Evolutionary conservation across 148 eudicot genomes (phyloP).

Genomic region (Tetragonia tetragonoides): DNA sequence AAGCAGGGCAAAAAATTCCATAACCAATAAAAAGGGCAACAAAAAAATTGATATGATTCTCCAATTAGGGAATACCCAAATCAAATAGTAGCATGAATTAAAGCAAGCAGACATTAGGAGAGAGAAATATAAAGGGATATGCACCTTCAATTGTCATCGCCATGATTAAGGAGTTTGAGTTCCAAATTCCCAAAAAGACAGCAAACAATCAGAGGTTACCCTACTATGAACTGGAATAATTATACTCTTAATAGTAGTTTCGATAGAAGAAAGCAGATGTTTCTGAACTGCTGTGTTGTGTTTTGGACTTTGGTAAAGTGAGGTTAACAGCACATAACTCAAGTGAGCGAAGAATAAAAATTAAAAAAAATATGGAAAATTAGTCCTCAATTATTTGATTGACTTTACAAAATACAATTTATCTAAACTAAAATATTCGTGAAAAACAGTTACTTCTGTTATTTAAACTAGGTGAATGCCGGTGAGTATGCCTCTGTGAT

Average conservation of each 20-base stretch:
- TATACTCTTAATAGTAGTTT: not conserved
- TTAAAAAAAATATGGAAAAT: too few relatives aligned
- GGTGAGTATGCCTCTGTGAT: too few relatives aligned
- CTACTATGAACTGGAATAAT: not conserved
- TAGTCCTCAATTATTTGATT: too few relatives aligned
- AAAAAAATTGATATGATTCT: not conserved
- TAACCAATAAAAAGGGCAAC: not conserved
- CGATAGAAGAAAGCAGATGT: not conserved
- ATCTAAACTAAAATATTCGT: too few relatives aligned
- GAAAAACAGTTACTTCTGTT: too few relatives aligned
- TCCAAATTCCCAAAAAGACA: not conserved
- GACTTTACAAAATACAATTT: too few relatives aligned
- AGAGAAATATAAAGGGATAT: not conserved
- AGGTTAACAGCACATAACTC: too few relatives aligned
- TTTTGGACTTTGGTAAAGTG: too few relatives aligned
- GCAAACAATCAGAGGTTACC: not conserved
- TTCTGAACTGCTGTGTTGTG: not conserved
- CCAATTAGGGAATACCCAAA: not conserved
- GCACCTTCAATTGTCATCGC: constrained; percentile 68
- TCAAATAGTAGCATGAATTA: not conserved
- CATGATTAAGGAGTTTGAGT: constrained; percentile 26
- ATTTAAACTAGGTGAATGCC: too few relatives aligned
- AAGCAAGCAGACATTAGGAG: not conserved
- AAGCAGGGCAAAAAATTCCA: not conserved
- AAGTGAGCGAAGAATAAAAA: too few relatives aligned